Conservation (phyloP, 2,329 filamentous ascomycete species). For the Pseudocercospora musae region DNA sequence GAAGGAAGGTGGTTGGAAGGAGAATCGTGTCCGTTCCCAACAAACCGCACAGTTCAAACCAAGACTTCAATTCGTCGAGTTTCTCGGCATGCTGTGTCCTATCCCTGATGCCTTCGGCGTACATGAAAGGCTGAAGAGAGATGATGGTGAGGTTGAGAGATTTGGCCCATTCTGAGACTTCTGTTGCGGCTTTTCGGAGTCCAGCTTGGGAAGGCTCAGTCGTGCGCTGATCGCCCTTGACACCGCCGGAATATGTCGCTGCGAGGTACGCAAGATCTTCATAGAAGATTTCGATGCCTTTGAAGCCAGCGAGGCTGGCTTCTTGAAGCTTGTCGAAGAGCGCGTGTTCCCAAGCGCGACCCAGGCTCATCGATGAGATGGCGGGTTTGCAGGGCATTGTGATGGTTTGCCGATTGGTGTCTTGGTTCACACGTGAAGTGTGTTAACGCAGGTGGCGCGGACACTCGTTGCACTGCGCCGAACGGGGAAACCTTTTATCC, state of each 20-base stretch:
- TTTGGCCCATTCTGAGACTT: conserved; percentile 57
- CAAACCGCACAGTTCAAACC: conserved; percentile 63
- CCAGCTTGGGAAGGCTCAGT: conserved; percentile 36
- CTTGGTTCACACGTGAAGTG: too few relatives aligned
- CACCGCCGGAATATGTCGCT: conserved; percentile 27
- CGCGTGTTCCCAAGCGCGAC: conserved; percentile 67
- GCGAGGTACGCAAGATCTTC: conserved; percentile 68
- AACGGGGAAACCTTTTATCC: neutral
- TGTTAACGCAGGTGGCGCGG: neutral
- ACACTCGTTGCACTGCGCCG: neutral
- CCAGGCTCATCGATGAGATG: conserved; percentile 74
- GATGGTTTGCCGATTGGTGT: neutral
- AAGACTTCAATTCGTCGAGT: conserved; percentile 63
- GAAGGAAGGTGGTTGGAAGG: conserved; percentile 68
- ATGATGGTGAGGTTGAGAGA: conserved; percentile 57
- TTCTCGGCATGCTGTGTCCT: conserved; percentile 54
- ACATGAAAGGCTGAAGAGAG: conserved; percentile 70
- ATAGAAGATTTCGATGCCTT: conserved; percentile 69
- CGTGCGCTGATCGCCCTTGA: conserved; percentile 34
- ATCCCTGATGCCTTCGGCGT: conserved; percentile 70
- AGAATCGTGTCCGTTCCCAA: conserved; percentile 69
- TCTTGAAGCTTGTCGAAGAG: conserved; percentile 65
- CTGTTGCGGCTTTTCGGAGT: conserved; percentile 53
- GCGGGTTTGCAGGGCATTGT: conserved; percentile 55
- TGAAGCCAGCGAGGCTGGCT: conserved; percentile 63